Base-by-base conservation (phyloP, 495 filamentous ascomycete genomes). In the Clohesyomyces aquaticus region DNA sequence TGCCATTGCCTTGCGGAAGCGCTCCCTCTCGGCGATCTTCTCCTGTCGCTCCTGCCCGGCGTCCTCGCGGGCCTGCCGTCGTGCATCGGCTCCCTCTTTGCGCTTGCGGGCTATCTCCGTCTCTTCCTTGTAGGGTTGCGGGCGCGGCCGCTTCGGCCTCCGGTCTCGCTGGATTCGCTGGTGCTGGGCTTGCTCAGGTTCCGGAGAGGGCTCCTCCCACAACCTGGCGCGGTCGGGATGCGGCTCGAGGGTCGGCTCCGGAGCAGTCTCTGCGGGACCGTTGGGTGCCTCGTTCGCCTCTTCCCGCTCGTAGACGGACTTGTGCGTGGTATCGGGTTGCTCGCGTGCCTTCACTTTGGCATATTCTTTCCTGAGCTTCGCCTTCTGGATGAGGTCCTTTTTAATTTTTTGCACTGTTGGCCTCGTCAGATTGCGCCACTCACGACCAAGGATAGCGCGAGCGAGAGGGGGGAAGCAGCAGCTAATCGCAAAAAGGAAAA, bases 341-440 rank as follows among this genome's bases (percentile, higher is more conserved):
- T 73, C 68, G 8, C 71, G 79, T 43, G 84, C 85, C 73, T 92
- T 91, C 59, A 96, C 77, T 75, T 96, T 98, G 68, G 87, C 89
- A 74, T 96, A 97, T 45, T 89, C 81, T 76, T 96, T 96, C 76
- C 92, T 96, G 49, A 96, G 81, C 76, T 96, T 96, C 68, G 93
- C 93, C 75, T 93, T 95, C 73, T 90, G 84, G 73, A 98, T 96
- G 50, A 98, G 79, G 65, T 90, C 84, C 57, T 87, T 81, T 74
- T 98, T 98, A 70, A 97, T 94, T 76, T 95, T 96, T 78, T 91
- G 85, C 49, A 89, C 93, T 97, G 67, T 18, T 4, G 4, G 9
- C 12, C 6, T n/a, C 11, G 27, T 52, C 25, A 65, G 56, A 26
- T 38, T 6, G 28, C 21, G 16, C 9, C 14, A 14, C 19, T 22